Evolutionary conservation across 495 filamentous ascomycete species (phyloP).

Genomic region (Trichoderma orchidacearum): DNA sequence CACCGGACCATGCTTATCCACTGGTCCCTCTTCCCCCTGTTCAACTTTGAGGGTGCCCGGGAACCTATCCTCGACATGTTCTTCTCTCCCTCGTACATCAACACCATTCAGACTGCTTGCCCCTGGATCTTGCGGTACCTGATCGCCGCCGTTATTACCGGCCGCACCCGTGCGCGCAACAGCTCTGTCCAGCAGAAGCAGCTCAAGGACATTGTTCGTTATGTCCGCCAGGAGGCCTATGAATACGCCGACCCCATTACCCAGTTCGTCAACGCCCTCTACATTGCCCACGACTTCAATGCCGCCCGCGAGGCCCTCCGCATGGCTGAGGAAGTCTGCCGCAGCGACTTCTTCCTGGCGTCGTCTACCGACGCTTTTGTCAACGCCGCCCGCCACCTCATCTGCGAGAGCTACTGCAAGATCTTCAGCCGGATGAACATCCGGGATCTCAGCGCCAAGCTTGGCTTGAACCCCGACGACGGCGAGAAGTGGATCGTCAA

Average conservation of each 20-base stretch:
- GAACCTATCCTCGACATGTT: conserved; percentile 87
- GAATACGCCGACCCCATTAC: conserved; percentile 95
- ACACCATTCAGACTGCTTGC: conserved; percentile 96
- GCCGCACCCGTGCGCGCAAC: conserved; percentile 72
- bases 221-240: conserved; percentile 92
- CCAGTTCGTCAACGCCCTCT: conserved; percentile 89
- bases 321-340: conserved; percentile 83
- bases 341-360: conserved; percentile 90
- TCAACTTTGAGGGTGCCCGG: conserved; percentile 87
- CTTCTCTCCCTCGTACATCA: conserved; percentile 93
- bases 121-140: conserved; percentile 96
- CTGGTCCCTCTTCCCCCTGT: conserved; percentile 98
- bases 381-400: conserved; percentile 85
- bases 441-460: conserved; percentile 80
- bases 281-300: conserved; percentile 97
- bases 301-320: conserved; percentile 87
- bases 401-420: conserved; percentile 98
- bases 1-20: conserved; percentile 95
- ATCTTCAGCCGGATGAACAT: conserved; percentile 98
- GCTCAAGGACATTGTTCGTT: conserved; percentile 86
- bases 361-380: conserved; percentile 79
- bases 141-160: conserved; percentile 89
- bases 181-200: conserved; percentile 88
- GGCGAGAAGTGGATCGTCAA: conserved; percentile 99
- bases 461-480: conserved; percentile 82